Conservation (phyloP, 1,284 basidiomycete species). For the Sanghuangporus baumii region DNA sequence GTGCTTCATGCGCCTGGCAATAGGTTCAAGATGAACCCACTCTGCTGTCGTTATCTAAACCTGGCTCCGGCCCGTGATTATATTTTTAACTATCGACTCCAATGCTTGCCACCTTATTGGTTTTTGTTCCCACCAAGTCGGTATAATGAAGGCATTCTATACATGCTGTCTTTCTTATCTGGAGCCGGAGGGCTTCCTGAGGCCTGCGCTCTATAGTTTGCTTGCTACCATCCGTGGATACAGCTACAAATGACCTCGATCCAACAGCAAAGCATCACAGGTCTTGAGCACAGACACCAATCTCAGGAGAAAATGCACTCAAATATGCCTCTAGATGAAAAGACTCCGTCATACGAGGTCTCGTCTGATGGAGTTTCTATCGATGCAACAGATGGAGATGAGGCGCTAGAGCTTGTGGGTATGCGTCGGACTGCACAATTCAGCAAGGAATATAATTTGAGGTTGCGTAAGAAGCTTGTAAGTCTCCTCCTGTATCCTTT, state of each 20-base stretch:
- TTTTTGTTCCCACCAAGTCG: conserved; percentile 2
- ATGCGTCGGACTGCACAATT: conserved; percentile 44
- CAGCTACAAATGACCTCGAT: not conserved
- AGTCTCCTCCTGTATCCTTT: conserved; percentile 15
- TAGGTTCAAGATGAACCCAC: too few relatives aligned
- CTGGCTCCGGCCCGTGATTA: not conserved
- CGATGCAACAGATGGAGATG: conserved; percentile 40
- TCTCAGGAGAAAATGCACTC: conserved; percentile 7
- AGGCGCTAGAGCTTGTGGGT: conserved; percentile 55
- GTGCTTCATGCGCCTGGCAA: too few relatives aligned
- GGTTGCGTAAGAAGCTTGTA: conserved; percentile 54
- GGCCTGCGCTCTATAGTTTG: not conserved
- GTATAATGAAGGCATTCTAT: not conserved
- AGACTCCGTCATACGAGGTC: not conserved
- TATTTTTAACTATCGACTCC: not conserved
- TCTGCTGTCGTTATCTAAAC: not conserved
- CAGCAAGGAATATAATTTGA: conserved; percentile 54
- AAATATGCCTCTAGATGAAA: conserved; percentile 6
- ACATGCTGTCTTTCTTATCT: not conserved
- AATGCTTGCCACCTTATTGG: not conserved
- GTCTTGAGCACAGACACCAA: not conserved
- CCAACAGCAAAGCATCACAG: not conserved
- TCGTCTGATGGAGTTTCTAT: conserved; percentile 28
- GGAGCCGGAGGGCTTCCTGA: not conserved
- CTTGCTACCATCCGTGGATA: not conserved